Percentiles rank a stretch among this genome's conserved stretches.
These are phyloP conservation scores for Pythium myriotylum DNA, from an alignment of 352 stramenopile genomes.

Conservation along the genomic window DNA sequence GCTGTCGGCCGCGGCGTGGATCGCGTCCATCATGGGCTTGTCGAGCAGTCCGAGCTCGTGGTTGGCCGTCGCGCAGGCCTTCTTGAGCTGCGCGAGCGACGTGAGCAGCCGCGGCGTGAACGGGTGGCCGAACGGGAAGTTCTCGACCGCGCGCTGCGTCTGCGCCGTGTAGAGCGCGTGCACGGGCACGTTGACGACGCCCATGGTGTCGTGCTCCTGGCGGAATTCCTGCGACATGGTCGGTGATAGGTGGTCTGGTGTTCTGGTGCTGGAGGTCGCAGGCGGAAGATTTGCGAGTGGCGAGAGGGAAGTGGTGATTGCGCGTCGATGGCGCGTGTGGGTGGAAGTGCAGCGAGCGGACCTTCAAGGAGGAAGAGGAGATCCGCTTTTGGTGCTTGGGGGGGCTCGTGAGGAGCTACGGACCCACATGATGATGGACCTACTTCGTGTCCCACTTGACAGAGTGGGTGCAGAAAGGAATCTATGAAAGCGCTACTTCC, in stretches of 20 bases:
- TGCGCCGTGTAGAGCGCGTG: slow-evolving; percentile 55
- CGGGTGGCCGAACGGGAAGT: slow-evolving; percentile 54
- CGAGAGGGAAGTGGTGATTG: neutral
- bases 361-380: slow-evolving; percentile 8
- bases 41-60: slow-evolving; percentile 44
- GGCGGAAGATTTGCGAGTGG: slow-evolving; percentile 20
- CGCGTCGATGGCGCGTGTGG: no score
- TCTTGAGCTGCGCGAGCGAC: slow-evolving; percentile 52
- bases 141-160: slow-evolving; percentile 53
- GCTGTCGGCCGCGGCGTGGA: slow-evolving; percentile 36
- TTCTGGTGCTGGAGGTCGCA: slow-evolving; percentile 3
- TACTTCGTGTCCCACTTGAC: neutral
- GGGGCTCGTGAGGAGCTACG: no score
- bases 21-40: slow-evolving; percentile 35
- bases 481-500: no score
- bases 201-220: slow-evolving; percentile 58
- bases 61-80: slow-evolving; percentile 48
- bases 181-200: slow-evolving; percentile 49
- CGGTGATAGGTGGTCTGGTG: neutral
- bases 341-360: slow-evolving; percentile 3
- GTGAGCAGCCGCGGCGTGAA: slow-evolving; percentile 46
- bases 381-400: slow-evolving; percentile 18
- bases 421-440: slow-evolving; percentile 3
- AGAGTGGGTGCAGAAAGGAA: neutral
- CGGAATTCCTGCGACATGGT: slow-evolving; percentile 35